phyloP scores from a whole-genome alignment of 179 eudicot species.

The Actinidia polygama region DNA sequence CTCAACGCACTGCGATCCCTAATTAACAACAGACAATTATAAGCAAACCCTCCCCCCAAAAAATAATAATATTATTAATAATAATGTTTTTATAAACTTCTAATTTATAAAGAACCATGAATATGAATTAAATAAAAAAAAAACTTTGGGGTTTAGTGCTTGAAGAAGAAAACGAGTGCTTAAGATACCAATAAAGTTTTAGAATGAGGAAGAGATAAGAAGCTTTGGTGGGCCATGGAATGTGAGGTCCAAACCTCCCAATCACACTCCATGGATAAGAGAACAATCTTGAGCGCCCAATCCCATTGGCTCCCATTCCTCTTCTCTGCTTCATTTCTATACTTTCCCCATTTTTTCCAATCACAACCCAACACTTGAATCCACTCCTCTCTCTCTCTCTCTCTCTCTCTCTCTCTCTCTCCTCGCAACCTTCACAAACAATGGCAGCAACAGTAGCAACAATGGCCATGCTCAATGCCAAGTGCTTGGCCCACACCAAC shows the following conservation, averaged over 20 bases:
- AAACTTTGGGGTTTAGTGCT: background rate
- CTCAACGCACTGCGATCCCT: too few species aligned
- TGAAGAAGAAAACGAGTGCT: background rate
- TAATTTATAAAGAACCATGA: too few species aligned
- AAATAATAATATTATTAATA: too few species aligned
- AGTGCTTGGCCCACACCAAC: conserved; percentile 36
- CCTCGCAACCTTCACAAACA: background rate
- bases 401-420: conserved; percentile 5
- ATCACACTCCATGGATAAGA: conserved; percentile 59
- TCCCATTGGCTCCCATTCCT: conserved; percentile 42
- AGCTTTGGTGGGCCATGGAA: conserved; percentile 41
- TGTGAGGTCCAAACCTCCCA: conserved; percentile 52
- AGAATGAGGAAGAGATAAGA: conserved; percentile 49
- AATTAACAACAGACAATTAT: too few species aligned
- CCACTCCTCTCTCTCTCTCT: background rate
- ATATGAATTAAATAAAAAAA: background rate
- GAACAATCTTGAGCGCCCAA: conserved; percentile 49
- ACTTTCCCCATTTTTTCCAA: conserved; percentile 14
- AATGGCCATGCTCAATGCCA: conserved; percentile 66
- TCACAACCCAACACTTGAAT: background rate
- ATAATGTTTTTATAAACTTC: too few species aligned
- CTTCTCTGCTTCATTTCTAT: conserved; percentile 17
- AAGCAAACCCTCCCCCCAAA: too few species aligned
- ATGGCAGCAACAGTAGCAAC: conserved; percentile 70
- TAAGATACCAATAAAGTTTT: background rate